Evolutionary conservation across 2,329 filamentous ascomycete species (phyloP).

Genomic region (Beauveria varroae): DNA sequence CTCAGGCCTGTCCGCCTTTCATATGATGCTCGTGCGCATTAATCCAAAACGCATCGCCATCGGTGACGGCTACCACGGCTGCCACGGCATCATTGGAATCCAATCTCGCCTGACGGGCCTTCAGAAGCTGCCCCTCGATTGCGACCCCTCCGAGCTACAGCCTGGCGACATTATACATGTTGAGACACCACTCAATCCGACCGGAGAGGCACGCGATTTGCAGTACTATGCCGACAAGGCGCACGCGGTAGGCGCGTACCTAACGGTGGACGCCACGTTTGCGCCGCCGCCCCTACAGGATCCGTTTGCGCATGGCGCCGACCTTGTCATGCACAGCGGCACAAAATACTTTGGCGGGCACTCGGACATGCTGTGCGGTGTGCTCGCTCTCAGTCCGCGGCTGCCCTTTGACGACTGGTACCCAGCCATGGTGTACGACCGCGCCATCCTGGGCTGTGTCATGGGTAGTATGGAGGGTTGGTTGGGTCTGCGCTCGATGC

Average conservation of each 20-base stretch:
- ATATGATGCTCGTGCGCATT: conserved; percentile 75
- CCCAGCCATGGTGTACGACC: conserved; percentile 55
- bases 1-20: conserved; percentile 81
- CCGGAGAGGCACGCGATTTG: conserved; percentile 72
- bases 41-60: conserved; percentile 81
- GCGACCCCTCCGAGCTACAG: conserved; percentile 56
- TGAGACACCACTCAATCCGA: conserved; percentile 90
- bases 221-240: conserved; percentile 64
- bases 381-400: conserved; percentile 57
- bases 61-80: conserved; percentile 84
- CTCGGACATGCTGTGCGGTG: conserved; percentile 85
- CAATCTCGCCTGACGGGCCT: conserved; percentile 70
- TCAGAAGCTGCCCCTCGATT: conserved; percentile 63
- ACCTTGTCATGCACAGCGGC: conserved; percentile 84
- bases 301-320: conserved; percentile 73
- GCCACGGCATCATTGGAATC: conserved; percentile 73
- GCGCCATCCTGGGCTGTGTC: conserved; percentile 71
- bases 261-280: conserved; percentile 88
- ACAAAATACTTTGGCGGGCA: conserved; percentile 97
- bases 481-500: conserved; percentile 78
- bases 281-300: conserved; percentile 84
- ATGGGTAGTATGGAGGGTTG: conserved; percentile 89
- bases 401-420: conserved; percentile 43
- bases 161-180: conserved; percentile 81
- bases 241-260: conserved; percentile 60